Percentiles rank a stretch among this genome's conserved stretches.
Conservation (phyloP, 2,329 filamentous ascomycete species). For the Botryosphaeria dothidea region DNA sequence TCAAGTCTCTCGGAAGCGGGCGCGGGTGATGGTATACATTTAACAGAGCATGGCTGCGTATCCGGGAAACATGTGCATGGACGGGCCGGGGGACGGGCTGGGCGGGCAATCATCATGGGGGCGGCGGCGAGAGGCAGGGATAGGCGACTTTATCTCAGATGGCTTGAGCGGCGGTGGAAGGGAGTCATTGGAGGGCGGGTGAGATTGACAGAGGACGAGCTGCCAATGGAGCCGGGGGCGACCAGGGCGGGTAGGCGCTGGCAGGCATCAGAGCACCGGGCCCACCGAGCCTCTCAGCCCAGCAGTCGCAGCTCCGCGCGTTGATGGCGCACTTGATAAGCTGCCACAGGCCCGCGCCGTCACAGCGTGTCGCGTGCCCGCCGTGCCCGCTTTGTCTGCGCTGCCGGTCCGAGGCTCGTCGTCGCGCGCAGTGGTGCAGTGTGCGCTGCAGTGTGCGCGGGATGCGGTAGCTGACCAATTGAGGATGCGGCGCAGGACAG, state of each 20-base stretch:
- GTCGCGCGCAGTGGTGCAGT: not conserved
- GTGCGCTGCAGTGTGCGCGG: not conserved
- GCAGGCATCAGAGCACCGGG: not conserved
- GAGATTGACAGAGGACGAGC: not conserved
- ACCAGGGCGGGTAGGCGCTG: not conserved
- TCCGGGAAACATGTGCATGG: not conserved
- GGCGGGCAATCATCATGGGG: not conserved
- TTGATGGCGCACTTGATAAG: slow-evolving; percentile 10
- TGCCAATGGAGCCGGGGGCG: slow-evolving; percentile 3
- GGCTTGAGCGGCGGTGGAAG: not conserved
- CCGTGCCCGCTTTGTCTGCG: no score
- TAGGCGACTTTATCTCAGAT: not conserved
- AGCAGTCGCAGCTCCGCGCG: not conserved
- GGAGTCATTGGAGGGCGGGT: slow-evolving; percentile 5
- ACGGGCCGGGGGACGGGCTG: not conserved
- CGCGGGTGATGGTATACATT: not conserved
- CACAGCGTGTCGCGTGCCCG: not conserved
- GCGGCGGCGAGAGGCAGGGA: not conserved
- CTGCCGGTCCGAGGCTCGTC: not conserved
- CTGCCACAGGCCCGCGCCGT: not conserved
- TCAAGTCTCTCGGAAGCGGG: not conserved
- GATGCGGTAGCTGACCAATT: not conserved
- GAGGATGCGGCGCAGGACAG: not conserved
- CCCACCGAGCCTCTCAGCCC: slow-evolving; percentile 14
- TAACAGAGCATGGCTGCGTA: not conserved